Percentiles rank a stretch among this genome's conserved stretches.
These are phyloP conservation scores for Lycium ferocissimum DNA, from an alignment of 257 asterid species.

Conservation along the genomic window DNA sequence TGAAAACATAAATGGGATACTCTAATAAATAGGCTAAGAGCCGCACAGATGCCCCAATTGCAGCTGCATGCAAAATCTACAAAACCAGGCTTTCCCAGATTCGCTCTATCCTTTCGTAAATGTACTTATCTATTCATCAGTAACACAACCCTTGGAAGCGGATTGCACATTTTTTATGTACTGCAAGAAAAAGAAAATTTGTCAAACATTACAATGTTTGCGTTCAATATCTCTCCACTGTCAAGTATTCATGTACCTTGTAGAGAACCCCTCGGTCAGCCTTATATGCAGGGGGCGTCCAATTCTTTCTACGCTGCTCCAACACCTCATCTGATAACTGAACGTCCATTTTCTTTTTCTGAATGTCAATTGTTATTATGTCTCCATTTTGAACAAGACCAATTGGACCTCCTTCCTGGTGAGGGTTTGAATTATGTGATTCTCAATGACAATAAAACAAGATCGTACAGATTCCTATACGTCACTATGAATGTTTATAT, in stretches of 20 bases:
- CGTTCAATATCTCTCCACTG: not conserved
- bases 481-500: not conserved
- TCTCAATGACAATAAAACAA: slow-evolving; percentile 14
- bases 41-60: slow-evolving; percentile 25
- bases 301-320: slow-evolving; percentile 71
- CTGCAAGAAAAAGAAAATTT: slow-evolving; percentile 42
- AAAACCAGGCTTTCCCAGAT: slow-evolving; percentile 2
- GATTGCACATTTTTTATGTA: slow-evolving; percentile 85
- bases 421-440: slow-evolving; percentile 2
- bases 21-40: not conserved
- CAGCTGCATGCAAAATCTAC: slow-evolving; percentile 8
- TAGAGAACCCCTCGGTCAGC: slow-evolving; percentile 87
- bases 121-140: slow-evolving; percentile 64
- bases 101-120: slow-evolving; percentile 22
- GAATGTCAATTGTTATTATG: slow-evolving; percentile 70
- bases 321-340: slow-evolving; percentile 70
- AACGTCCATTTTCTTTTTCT: slow-evolving; percentile 72
- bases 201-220: not conserved
- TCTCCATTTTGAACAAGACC: slow-evolving; percentile 86
- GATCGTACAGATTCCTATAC: not conserved
- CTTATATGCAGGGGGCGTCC: slow-evolving; percentile 77
- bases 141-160: slow-evolving; percentile 93
- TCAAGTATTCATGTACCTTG: slow-evolving; percentile 58
- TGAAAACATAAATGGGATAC: not conserved
- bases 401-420: slow-evolving; percentile 97